A percentile compares a stretch with the other conserved stretches of the same genome.
These are phyloP conservation scores for Epithemia pelagica DNA, from an alignment of 108 stramenopile genomes.

Conservation along the genomic window DNA sequence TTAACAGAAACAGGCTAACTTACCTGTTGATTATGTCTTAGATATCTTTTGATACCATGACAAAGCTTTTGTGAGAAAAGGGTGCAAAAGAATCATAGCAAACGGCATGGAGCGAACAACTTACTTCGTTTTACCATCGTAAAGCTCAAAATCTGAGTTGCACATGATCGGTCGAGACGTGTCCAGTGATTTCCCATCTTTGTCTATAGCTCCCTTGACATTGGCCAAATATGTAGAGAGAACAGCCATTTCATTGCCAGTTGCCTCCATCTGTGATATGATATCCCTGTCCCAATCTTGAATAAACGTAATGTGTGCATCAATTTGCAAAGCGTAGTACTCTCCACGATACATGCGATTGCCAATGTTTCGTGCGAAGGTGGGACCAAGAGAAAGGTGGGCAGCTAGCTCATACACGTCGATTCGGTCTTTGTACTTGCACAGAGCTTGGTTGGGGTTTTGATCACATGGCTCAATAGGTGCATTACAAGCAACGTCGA, in stretches of 20 bases:
- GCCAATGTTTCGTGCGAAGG: conserved; percentile 85
- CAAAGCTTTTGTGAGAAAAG: conserved; percentile 80
- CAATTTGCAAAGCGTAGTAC: conserved; percentile 91
- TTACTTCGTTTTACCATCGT: conserved; percentile 68
- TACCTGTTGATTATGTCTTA: too few relatives aligned
- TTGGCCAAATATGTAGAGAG: conserved; percentile 84
- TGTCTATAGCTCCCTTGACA: conserved; percentile 63
- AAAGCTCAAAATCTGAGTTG: conserved; percentile 81
- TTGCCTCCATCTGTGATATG: conserved; percentile 66
- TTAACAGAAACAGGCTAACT: background rate
- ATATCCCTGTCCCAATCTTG: conserved; percentile 87
- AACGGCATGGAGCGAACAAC: conserved; percentile 78
- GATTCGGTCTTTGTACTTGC: conserved; percentile 59
- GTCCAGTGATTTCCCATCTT: conserved; percentile 55
- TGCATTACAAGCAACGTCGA: conserved; percentile 66
- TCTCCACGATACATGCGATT: conserved; percentile 86
- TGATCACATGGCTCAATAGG: conserved; percentile 60
- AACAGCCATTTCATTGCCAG: conserved; percentile 89
- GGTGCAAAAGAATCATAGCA: conserved; percentile 46
- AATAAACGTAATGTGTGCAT: conserved; percentile 92
- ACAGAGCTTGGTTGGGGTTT: conserved; percentile 64
- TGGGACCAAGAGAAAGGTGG: conserved; percentile 73
- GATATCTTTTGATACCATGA: conserved; percentile 87
- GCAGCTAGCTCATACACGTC: conserved; percentile 83
- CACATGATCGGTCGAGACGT: conserved; percentile 84